Evolutionary conservation across 345 rosid genomes (phyloP).

Genomic region (Pelargonium nanum): DNA sequence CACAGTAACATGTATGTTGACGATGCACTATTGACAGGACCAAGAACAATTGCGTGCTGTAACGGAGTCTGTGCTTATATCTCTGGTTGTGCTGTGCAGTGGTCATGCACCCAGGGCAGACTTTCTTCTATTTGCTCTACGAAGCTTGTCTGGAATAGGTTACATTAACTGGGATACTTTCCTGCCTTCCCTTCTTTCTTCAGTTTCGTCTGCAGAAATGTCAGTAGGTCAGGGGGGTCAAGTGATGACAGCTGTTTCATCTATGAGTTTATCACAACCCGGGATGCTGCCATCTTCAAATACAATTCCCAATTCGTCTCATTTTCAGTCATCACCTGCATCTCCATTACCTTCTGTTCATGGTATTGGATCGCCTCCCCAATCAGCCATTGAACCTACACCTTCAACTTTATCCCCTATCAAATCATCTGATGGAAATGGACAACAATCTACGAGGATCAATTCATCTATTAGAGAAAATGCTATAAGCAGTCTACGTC

Average conservation of each 20-base stretch:
- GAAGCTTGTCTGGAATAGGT: conserved; percentile 56
- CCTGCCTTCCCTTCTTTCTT: conserved; percentile 73
- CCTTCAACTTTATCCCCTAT: conserved; percentile 45
- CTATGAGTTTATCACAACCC: conserved; percentile 52
- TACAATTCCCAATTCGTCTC: conserved; percentile 38
- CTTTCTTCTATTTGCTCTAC: conserved; percentile 83
- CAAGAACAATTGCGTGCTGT: conserved; percentile 75
- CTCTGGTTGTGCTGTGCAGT: conserved; percentile 68
- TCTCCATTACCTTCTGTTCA: conserved; percentile 57
- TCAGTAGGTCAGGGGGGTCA: conserved; percentile 52
- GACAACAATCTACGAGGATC: conserved; percentile 30
- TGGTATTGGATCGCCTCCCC: conserved; percentile 76
- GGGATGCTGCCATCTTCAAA: conserved; percentile 43
- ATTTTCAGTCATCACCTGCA: conserved; percentile 48
- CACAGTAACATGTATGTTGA: conserved; percentile 4
- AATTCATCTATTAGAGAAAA: conserved; percentile 41
- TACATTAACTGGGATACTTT: conserved; percentile 87
- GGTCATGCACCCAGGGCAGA: conserved; percentile 84
- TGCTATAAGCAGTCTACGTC: conserved; percentile 67
- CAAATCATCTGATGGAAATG: conserved; percentile 45
- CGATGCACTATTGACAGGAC: conserved; percentile 37
- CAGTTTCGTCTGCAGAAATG: conserved; percentile 66
- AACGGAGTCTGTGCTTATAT: conserved; percentile 71
- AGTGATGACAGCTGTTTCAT: conserved; percentile 38
- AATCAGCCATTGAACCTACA: conserved; percentile 53